phyloP scores from a whole-genome alignment of 1,139 yeast genomes.

The Magnusiomyces starmeri region DNA sequence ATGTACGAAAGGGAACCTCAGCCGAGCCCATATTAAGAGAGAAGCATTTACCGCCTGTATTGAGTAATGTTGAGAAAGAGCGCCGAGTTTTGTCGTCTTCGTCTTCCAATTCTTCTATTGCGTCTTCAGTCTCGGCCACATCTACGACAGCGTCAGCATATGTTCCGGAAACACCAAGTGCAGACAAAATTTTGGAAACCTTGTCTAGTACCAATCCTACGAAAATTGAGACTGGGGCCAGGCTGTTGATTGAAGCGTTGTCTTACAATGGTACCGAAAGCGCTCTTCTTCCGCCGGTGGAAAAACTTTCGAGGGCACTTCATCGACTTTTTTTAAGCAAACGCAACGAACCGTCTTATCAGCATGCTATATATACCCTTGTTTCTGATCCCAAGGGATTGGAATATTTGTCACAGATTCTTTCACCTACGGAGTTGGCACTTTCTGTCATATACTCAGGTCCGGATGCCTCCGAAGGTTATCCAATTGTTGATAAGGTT shows the following conservation, averaged over 20 bases:
- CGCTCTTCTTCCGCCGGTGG: not conserved
- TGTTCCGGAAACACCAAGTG: not conserved
- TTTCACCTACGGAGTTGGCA: conserved; percentile 6
- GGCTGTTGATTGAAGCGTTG: not conserved
- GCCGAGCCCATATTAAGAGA: no score
- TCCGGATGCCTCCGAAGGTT: not conserved
- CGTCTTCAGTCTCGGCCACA: not conserved
- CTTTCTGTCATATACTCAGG: conserved; percentile 1
- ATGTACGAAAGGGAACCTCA: no score
- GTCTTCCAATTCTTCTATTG: not conserved
- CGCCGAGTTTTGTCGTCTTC: no score
- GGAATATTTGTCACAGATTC: not conserved
- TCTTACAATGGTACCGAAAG: not conserved
- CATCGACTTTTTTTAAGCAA: conserved; percentile 1
- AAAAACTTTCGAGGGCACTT: not conserved
- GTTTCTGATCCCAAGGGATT: not conserved
- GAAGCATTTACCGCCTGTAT: no score
- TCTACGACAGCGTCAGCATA: not conserved
- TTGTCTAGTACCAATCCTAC: not conserved
- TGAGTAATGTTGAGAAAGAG: no score
- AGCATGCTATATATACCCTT: not conserved
- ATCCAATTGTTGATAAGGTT: not conserved
- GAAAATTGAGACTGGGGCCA: not conserved
- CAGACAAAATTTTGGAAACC: not conserved
- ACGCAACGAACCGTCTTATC: not conserved